These are phyloP conservation scores for Mycena maculata DNA, from an alignment of 768 basidiomycete genomes.

Conservation along the genomic window DNA sequence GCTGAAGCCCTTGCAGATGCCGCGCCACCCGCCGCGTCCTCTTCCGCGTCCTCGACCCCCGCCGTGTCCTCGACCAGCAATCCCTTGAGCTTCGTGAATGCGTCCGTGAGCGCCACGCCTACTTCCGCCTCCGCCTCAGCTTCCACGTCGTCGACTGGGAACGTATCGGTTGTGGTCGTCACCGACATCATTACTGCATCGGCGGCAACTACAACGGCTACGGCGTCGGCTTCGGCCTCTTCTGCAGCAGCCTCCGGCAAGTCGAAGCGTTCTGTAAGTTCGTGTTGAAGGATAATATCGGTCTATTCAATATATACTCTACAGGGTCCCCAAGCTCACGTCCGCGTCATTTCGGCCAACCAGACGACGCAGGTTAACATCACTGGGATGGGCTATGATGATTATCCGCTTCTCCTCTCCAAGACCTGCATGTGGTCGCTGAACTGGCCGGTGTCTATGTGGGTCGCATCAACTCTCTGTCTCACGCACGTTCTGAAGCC, in stretches of 20 bases:
- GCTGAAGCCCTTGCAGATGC: constrained; percentile 17
- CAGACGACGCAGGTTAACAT: constrained; percentile 41
- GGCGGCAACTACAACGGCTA: not conserved
- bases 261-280: constrained; percentile 8
- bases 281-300: not conserved
- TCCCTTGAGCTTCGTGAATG: constrained; percentile 9
- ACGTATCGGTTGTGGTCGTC: not conserved
- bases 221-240: not conserved
- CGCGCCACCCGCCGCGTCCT: not conserved
- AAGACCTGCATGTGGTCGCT: constrained; percentile 67
- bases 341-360: constrained; percentile 34
- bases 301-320: not conserved
- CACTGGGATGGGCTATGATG: constrained; percentile 47
- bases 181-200: constrained; percentile 3
- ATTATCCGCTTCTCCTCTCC: constrained; percentile 53
- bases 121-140: constrained; percentile 16
- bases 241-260: not conserved
- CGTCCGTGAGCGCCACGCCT: not conserved
- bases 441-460: constrained; percentile 79
- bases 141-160: not conserved
- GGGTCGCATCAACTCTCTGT: constrained; percentile 41
- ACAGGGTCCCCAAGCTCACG: constrained; percentile 25
- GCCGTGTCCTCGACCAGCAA: constrained; percentile 10
- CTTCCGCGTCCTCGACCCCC: constrained; percentile 8
- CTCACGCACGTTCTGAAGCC: not conserved